These are phyloP conservation scores for Penicillium sp. DNA, from an alignment of 2,329 filamentous ascomycete species.

Conservation along the genomic window DNA sequence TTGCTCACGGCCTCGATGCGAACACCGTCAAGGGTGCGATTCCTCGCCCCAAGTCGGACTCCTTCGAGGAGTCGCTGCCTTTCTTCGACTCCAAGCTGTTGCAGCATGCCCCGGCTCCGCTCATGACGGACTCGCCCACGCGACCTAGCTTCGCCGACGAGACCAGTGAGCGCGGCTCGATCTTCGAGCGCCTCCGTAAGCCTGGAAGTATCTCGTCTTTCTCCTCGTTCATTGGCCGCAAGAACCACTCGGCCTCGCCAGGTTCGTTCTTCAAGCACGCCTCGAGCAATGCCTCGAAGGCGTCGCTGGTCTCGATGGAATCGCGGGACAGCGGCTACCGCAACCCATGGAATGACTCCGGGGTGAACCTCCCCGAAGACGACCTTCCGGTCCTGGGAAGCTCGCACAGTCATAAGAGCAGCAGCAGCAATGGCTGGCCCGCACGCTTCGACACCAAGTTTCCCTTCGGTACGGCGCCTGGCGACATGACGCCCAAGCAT, in stretches of 20 bases:
- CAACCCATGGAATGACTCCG: conserved; percentile 97
- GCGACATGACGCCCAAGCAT: conserved; percentile 81
- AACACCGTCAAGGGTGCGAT: conserved; percentile 90
- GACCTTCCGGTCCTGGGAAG: conserved; percentile 58
- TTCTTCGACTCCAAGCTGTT: conserved; percentile 97
- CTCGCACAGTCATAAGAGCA: conserved; percentile 63
- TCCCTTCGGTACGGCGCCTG: conserved; percentile 62
- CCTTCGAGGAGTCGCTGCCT: conserved; percentile 93
- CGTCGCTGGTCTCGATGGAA: conserved; percentile 92
- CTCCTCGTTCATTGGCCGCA: conserved; percentile 93
- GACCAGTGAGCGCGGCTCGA: conserved; percentile 72
- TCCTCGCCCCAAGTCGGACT: conserved; percentile 96
- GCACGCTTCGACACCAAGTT: conserved; percentile 62
- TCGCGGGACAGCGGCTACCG: conserved; percentile 92
- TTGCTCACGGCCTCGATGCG: conserved; percentile 83
- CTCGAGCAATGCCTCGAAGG: conserved; percentile 85
- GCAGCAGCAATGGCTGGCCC: conserved; percentile 57
- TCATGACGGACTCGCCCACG: conserved; percentile 83
- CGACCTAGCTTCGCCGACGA: conserved; percentile 81
- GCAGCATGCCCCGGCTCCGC: conserved; percentile 80
- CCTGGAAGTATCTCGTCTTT: conserved; percentile 92
- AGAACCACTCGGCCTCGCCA: conserved; percentile 85
- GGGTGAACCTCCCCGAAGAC: conserved; percentile 88
- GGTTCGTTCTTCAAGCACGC: conserved; percentile 90
- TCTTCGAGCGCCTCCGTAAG: conserved; percentile 92